These are phyloP conservation scores for Spongiforma sp. DNA, from an alignment of 1,284 basidiomycete species.

Conservation along the genomic window DNA sequence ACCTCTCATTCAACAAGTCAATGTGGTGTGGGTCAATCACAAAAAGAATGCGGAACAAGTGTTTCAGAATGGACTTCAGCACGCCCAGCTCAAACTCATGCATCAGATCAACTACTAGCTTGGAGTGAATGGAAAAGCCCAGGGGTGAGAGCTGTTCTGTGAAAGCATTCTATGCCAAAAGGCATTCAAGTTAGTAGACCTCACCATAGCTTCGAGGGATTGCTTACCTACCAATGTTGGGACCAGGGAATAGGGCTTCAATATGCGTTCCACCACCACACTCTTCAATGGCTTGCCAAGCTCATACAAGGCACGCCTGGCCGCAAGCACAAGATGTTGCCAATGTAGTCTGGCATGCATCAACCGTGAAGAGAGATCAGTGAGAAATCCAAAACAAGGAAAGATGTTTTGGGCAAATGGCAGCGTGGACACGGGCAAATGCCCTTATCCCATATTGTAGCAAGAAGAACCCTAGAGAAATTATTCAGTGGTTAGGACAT, in stretches of 20 bases:
- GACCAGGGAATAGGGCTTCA: background rate
- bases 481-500: background rate
- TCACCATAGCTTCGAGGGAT: background rate
- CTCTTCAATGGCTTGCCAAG: background rate
- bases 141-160: background rate
- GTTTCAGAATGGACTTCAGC: background rate
- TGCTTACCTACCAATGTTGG: background rate
- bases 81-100: background rate
- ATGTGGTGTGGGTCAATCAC: background rate
- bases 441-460: background rate
- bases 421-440: background rate
- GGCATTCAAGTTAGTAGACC: too few relatives aligned
- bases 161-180: background rate
- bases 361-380: background rate
- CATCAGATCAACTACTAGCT: background rate
- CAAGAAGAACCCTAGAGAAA: background rate
- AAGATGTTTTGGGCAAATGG: background rate
- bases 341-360: background rate
- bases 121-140: background rate
- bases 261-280: background rate
- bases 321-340: background rate
- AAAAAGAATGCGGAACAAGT: background rate
- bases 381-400: background rate
- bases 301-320: background rate
- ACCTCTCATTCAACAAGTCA: slow-evolving; percentile 1